phyloP scores from a whole-genome alignment of 164 flowering plant genomes.

The Kalanchoe fedtschenkoi region DNA sequence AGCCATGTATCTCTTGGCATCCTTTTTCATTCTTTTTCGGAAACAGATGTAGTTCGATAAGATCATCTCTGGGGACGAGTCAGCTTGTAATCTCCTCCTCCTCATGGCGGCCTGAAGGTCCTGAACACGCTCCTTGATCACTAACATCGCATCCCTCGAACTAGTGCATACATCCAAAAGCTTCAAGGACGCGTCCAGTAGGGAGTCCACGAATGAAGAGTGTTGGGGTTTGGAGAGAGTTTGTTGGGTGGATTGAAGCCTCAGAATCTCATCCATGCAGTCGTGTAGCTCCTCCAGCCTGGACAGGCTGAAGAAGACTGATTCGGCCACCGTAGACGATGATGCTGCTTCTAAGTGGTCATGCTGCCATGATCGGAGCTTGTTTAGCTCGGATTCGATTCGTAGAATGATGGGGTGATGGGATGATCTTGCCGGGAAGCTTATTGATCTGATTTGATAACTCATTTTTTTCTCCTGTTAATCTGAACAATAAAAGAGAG shows the following conservation, averaged over 20 bases:
- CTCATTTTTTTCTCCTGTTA: too few species aligned
- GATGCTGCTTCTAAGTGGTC: background rate
- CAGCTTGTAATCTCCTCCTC: background rate
- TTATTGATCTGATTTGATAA: background rate
- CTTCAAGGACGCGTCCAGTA: slow-evolving; percentile 3
- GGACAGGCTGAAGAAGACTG: background rate
- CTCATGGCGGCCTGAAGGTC: background rate
- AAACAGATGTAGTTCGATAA: background rate
- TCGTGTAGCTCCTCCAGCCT: slow-evolving; percentile 2
- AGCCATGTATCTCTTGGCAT: background rate
- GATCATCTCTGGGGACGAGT: background rate
- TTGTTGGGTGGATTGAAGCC: background rate
- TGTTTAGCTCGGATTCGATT: background rate
- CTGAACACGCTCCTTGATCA: background rate
- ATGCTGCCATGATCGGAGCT: background rate
- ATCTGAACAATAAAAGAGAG: background rate
- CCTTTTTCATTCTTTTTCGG: slow-evolving; percentile 1
- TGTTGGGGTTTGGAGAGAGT: background rate
- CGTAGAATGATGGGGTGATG: background rate
- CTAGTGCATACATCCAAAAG: background rate
- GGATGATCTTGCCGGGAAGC: slow-evolving; percentile 1
- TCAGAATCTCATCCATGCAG: background rate
- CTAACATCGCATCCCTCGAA: background rate
- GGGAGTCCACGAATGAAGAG: background rate
- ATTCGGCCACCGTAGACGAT: background rate